phyloP scores from a whole-genome alignment of 2,329 filamentous ascomycete genomes.

The Tolypocladium pustulatum region DNA sequence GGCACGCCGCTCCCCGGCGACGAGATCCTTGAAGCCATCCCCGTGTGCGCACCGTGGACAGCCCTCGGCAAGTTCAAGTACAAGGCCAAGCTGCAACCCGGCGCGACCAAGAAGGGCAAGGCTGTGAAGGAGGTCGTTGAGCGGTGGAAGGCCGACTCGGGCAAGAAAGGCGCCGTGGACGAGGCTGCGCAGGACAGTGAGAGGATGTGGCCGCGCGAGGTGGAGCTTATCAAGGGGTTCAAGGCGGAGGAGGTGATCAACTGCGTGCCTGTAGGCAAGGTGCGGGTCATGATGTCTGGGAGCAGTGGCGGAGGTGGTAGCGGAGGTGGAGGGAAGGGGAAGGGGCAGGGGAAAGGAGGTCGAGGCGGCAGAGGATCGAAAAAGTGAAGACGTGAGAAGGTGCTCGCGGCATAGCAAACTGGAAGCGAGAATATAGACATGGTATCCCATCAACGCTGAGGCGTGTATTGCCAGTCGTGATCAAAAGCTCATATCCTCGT shows the following conservation, averaged over 20 bases:
- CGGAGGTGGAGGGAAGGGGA: constrained; percentile 23
- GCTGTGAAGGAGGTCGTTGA: constrained; percentile 84
- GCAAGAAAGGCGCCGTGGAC: constrained; percentile 48
- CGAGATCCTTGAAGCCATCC: constrained; percentile 60
- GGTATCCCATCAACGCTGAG: background rate
- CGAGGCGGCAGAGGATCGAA: constrained; percentile 33
- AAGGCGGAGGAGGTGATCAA: constrained; percentile 78
- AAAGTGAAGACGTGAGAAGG: constrained; percentile 13
- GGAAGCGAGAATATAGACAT: background rate
- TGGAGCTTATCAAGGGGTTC: constrained; percentile 71
- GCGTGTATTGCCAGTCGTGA: background rate
- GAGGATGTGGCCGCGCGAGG: constrained; percentile 74
- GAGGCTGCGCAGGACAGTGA: constrained; percentile 53
- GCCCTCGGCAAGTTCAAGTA: constrained; percentile 70
- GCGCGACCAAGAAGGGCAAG: constrained; percentile 84
- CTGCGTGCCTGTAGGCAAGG: constrained; percentile 67
- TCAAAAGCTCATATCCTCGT: background rate
- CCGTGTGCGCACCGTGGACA: constrained; percentile 54
- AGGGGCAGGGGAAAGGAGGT: constrained; percentile 21
- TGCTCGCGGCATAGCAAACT: background rate
- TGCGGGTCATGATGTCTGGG: constrained; percentile 66
- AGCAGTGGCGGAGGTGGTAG: constrained; percentile 33
- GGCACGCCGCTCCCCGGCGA: constrained; percentile 73
- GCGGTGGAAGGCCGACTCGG: constrained; percentile 60
- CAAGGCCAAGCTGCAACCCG: constrained; percentile 90